Percentiles rank a stretch among this genome's conserved stretches.
Conservation (phyloP, 2,329 filamentous ascomycete species). For the Coleophoma eucalyptorum region DNA sequence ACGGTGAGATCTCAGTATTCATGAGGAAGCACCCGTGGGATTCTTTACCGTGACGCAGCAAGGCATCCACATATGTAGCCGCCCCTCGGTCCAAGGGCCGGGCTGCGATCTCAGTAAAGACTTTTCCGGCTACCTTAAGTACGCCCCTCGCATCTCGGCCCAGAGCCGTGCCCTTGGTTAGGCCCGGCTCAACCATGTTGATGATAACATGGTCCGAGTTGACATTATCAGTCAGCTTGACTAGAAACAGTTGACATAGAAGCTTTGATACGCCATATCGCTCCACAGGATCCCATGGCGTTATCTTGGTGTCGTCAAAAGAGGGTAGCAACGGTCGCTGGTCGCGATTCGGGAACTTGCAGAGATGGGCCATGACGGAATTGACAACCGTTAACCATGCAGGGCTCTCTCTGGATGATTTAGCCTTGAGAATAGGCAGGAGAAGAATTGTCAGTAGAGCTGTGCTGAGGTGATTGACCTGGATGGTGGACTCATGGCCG, state of each 20-base stretch:
- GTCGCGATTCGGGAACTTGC: conserved; percentile 22
- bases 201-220: conserved; percentile 28
- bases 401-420: conserved; percentile 1
- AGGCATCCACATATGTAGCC: conserved; percentile 42
- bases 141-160: conserved; percentile 25
- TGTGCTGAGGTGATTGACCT: conserved; percentile 15
- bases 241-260: conserved; percentile 30
- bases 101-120: conserved; percentile 22
- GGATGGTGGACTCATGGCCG: conserved; percentile 34
- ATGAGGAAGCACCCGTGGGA: conserved; percentile 47
- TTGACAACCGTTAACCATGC: conserved; percentile 25
- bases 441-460: conserved; percentile 3
- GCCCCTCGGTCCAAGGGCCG: conserved; percentile 35
- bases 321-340: conserved; percentile 23
- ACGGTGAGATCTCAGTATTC: conserved; percentile 41
- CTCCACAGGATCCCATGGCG: conserved; percentile 16
- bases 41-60: conserved; percentile 39
- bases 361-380: conserved; percentile 22
- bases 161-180: conserved; percentile 36
- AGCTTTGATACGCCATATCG: conserved; percentile 29
- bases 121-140: conserved; percentile 10
- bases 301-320: conserved; percentile 25
- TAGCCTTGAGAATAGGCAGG: conserved; percentile 1
- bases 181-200: conserved; percentile 32
- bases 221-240: conserved; percentile 33